Conservation (phyloP, 2,329 filamentous ascomycete species). For the Fusarium gaditjirri region DNA sequence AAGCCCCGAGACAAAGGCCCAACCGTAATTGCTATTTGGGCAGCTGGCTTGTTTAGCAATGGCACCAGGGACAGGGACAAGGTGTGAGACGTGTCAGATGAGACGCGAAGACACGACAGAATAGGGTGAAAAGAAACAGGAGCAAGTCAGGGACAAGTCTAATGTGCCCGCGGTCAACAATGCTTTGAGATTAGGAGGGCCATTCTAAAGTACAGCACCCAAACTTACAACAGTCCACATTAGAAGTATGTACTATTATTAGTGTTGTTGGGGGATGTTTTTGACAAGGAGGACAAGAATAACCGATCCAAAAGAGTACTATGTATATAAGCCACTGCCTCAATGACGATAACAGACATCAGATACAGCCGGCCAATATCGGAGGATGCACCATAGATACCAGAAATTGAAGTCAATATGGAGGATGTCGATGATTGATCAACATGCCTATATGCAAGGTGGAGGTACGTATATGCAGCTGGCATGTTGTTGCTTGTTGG, state of each 20-base stretch:
- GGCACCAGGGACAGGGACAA: constrained; percentile 21
- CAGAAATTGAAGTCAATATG: background rate
- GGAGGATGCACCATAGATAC: constrained; percentile 16
- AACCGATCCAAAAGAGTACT: constrained; percentile 1
- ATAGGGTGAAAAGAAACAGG: constrained; percentile 25
- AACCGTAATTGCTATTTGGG: constrained; percentile 25
- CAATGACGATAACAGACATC: background rate
- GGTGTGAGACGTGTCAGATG: constrained; percentile 35
- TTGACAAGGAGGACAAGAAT: constrained; percentile 8
- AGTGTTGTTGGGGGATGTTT: background rate
- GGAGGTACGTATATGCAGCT: constrained; percentile 5
- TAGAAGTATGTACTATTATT: background rate
- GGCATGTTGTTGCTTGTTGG: constrained; percentile 37
- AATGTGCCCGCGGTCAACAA: background rate
- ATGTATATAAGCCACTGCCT: background rate
- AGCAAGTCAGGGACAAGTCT: constrained; percentile 19
- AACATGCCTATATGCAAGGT: background rate
- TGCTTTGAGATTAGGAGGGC: background rate
- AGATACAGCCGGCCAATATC: constrained; percentile 12
- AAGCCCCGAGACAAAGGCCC: constrained; percentile 32
- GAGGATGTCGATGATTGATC: background rate
- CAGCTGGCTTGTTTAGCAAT: constrained; percentile 16
- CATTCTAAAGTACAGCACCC: background rate
- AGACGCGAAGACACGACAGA: constrained; percentile 22
- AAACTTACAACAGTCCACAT: background rate